These are phyloP conservation scores for Podila epicladia DNA, from an alignment of 192 early-diverging fungal species.

Conservation along the genomic window DNA sequence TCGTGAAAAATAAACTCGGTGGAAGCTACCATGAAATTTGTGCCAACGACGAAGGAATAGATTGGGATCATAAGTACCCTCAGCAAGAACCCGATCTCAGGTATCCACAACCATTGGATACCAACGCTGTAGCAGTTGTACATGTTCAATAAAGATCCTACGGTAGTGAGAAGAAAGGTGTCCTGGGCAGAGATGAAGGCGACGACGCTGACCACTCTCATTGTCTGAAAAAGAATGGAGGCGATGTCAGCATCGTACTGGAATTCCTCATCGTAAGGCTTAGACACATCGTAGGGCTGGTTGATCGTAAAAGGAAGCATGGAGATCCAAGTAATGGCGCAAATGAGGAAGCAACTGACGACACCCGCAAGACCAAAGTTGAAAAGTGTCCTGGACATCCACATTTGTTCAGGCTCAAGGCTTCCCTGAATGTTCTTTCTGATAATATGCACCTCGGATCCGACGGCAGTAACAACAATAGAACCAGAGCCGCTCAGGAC, in stretches of 20 bases:
- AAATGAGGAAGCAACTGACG: slow-evolving; percentile 51
- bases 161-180: slow-evolving; percentile 84
- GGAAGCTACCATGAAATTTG: no score
- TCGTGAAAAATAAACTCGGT: no score
- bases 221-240: slow-evolving; percentile 68
- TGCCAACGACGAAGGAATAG: no score
- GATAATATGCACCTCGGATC: slow-evolving; percentile 82
- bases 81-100: no score
- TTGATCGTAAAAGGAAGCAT: slow-evolving; percentile 58
- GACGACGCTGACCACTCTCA: slow-evolving; percentile 83
- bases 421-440: slow-evolving; percentile 69
- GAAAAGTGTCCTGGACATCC: no score
- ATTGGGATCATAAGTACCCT: no score
- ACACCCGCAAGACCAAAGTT: slow-evolving; percentile 76
- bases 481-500: slow-evolving; percentile 87
- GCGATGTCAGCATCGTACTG: slow-evolving; percentile 52
- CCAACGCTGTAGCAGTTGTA: no score
- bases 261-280: no score
- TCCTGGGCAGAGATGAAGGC: slow-evolving; percentile 89
- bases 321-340: slow-evolving; percentile 64
- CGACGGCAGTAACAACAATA: slow-evolving; percentile 87
- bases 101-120: no score
- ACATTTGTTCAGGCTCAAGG: no score
- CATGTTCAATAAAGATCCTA: no score
- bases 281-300: slow-evolving; percentile 52